Evolutionary conservation across 2,329 filamentous ascomycete genomes (phyloP).

Genomic region (Pseudomassariella vexata): DNA sequence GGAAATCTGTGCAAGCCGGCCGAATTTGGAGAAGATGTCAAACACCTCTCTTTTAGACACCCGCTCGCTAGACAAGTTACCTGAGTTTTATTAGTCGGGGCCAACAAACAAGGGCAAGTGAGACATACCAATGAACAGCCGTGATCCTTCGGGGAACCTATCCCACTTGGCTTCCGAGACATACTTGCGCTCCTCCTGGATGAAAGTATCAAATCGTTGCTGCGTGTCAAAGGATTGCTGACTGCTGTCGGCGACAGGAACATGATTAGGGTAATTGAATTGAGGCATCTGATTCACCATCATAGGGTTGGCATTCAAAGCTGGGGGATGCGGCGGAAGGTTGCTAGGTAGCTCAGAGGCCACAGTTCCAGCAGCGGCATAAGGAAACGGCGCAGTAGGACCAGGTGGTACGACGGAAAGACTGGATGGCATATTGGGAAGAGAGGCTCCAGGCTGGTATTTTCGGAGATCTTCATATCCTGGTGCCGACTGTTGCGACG

Average conservation of each 20-base stretch:
- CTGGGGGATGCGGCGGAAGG: slow-evolving; percentile 23
- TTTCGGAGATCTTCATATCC: slow-evolving; percentile 22
- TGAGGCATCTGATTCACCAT: slow-evolving; percentile 14
- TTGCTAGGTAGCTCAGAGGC: slow-evolving; percentile 25
- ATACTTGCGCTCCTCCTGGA: slow-evolving; percentile 67
- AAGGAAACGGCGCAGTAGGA: slow-evolving; percentile 26
- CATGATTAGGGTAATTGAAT: slow-evolving; percentile 11
- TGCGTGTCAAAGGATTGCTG: slow-evolving; percentile 8
- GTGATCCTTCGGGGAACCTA: slow-evolving; percentile 68
- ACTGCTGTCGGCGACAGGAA: slow-evolving; percentile 6
- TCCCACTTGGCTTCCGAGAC: slow-evolving; percentile 78
- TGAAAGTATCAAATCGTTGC: slow-evolving; percentile 65
- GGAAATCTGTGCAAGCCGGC: slow-evolving; percentile 86
- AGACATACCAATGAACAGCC: slow-evolving; percentile 71
- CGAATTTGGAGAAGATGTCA: slow-evolving; percentile 80
- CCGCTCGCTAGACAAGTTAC: slow-evolving; percentile 87
- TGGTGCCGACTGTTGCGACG: slow-evolving; percentile 30
- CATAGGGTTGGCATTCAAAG: slow-evolving; percentile 20
- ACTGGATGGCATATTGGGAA: slow-evolving; percentile 18
- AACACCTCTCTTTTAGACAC: slow-evolving; percentile 93
- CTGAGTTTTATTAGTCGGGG: slow-evolving; percentile 40
- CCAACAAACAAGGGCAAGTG: slow-evolving; percentile 11
- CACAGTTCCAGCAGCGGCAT: slow-evolving; percentile 26
- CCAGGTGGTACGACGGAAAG: slow-evolving; percentile 19
- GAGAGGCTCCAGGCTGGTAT: slow-evolving; percentile 25